Evolutionary conservation across 371 early-diverging fungal genomes (phyloP).

Genomic region (Mortierella sp.): DNA sequence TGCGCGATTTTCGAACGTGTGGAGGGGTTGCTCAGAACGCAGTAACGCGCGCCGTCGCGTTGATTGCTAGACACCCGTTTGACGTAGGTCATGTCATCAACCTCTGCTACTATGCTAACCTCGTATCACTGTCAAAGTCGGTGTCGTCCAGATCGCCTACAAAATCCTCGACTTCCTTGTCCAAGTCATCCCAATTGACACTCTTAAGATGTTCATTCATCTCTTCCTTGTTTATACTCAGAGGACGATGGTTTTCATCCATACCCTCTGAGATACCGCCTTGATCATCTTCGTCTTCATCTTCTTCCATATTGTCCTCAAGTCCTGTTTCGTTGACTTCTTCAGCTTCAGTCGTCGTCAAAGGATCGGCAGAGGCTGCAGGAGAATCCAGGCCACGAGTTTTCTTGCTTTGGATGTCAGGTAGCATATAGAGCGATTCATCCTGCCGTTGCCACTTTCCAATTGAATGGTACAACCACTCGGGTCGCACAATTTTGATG

Average conservation of each 20-base stretch:
- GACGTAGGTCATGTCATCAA: slow-evolving; percentile 4
- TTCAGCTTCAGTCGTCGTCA: background rate
- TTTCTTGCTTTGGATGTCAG: slow-evolving; percentile 19
- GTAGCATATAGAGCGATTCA: slow-evolving; percentile 62
- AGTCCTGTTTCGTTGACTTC: slow-evolving; percentile 3
- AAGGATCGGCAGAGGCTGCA: slow-evolving; percentile 14
- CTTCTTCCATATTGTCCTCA: slow-evolving; percentile 51
- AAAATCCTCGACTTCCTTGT: slow-evolving; percentile 68
- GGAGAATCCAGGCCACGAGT: slow-evolving; percentile 25
- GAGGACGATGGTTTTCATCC: slow-evolving; percentile 40
- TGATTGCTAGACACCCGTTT: slow-evolving; percentile 13
- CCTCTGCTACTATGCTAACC: slow-evolving; percentile 44
- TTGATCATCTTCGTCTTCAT: slow-evolving; percentile 42
- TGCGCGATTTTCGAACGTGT: background rate
- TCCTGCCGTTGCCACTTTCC: slow-evolving; percentile 67
- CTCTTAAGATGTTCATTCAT: slow-evolving; percentile 60
- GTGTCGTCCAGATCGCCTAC: slow-evolving; percentile 63
- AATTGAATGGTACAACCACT: slow-evolving; percentile 66
- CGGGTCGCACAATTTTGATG: slow-evolving; percentile 38
- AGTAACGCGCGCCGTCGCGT: too few species aligned
- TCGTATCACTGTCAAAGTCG: slow-evolving; percentile 59
- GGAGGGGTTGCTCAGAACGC: too few species aligned
- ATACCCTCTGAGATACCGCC: slow-evolving; percentile 43
- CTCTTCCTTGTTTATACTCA: slow-evolving; percentile 53
- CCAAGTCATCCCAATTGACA: slow-evolving; percentile 66